Base-by-base conservation (phyloP, 768 basidiomycete species). In the Xerocomus potaroensis region DNA sequence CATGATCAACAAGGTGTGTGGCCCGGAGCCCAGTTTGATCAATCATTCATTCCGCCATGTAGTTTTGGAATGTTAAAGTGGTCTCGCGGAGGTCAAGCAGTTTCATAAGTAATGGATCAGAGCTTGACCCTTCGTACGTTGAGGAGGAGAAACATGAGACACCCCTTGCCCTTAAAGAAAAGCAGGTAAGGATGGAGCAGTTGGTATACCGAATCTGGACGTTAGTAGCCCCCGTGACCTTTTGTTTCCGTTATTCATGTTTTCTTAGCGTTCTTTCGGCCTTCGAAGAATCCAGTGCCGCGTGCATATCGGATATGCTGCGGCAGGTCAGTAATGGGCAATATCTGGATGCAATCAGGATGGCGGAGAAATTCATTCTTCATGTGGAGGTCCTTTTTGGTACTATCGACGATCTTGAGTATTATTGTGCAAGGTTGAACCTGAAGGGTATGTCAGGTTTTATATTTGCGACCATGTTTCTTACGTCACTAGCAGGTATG, bases 21-120 rank as follows among this genome's bases (percentile, higher is more conserved):
- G 9, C 34, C 7, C 33, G 23, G 35, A 15, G 42, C 47, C 39
- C 8, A 18, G n/a, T 24, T 32, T 24, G 24, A 38, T 49, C 23
- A 8, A 12, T 38, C 42, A 32, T 38, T 61, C 23, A 64, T 53
- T 16, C 15, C 47, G 26, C 27, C 36, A 8, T 48, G 22, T 64
- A 96, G 92, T 98, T 98, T 69, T 98, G 96, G 96, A 99, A 98
- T 65, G 94, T 98, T 65, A 96, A 97, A 67, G 83, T 91, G 5
- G 83, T 81, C 48, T 80, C 85, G 29, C 78, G 85, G 51, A 68
- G 87, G 63, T 84, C 88, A 35, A 81, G 76, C 26, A 82, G 83
- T 60, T 69, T 73, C 42, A 71, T 75, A 29, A 74, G 75, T 34
- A 67, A 74, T 16, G 80, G 80, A 49, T 79, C 76, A 38, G 74